These are phyloP conservation scores for Pseudogymnoascus destructans DNA, from an alignment of 2,329 filamentous ascomycete species.

Conservation along the genomic window DNA sequence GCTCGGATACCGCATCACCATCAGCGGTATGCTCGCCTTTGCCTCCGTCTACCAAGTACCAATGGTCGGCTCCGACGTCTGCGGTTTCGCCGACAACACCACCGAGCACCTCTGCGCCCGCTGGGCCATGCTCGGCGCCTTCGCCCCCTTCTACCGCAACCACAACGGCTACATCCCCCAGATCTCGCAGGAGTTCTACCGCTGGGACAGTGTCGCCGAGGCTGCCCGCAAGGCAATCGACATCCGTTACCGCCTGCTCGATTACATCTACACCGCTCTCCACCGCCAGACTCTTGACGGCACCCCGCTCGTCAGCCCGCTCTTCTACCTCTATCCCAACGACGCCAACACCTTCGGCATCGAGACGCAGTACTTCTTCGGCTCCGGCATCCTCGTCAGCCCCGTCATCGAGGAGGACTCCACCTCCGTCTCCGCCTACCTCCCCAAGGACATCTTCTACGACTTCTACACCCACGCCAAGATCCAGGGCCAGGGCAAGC, in stretches of 20 bases:
- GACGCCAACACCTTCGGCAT: conserved; percentile 34
- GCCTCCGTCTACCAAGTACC: conserved; percentile 54
- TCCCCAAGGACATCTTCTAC: conserved; percentile 38
- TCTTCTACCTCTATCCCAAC: conserved; percentile 57
- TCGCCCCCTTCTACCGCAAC: conserved; percentile 64
- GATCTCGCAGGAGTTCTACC: conserved; percentile 60
- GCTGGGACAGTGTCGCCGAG: conserved; percentile 47
- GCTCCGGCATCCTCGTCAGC: conserved; percentile 35
- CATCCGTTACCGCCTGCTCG: conserved; percentile 62
- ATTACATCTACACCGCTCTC: conserved; percentile 67
- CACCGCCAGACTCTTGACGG: conserved; percentile 47
- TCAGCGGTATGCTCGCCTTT: conserved; percentile 47
- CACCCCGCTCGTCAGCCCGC: conserved; percentile 51
- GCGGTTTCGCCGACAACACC: conserved; percentile 57
- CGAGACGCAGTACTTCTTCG: conserved; percentile 40
- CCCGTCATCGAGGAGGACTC: conserved; percentile 35
- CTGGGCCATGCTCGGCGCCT: conserved; percentile 63
- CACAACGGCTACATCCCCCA: conserved; percentile 43
- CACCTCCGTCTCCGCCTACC: conserved; percentile 34
- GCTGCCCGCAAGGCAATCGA: conserved; percentile 57
- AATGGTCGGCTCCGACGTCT: conserved; percentile 61
- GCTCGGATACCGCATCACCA: conserved; percentile 45
- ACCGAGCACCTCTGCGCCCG: conserved; percentile 58
- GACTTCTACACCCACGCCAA: conserved; percentile 37
- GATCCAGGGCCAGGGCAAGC: conserved; percentile 31